Conservation (phyloP, 129 eudicot species). For the Tanacetum coccineum region DNA sequence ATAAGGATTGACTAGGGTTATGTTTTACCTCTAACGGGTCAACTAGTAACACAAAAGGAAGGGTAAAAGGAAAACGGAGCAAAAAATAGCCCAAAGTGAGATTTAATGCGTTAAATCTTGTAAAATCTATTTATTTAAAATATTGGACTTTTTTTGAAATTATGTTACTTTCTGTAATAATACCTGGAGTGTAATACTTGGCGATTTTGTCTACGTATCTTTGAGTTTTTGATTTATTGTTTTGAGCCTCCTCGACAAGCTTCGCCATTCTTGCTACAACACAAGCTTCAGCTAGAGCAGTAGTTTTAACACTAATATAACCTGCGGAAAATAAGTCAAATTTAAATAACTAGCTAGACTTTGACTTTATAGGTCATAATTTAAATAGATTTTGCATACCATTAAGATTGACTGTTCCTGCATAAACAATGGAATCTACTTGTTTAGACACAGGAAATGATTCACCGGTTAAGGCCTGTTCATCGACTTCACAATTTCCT, state of each 20-base stretch:
- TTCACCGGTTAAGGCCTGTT: slow-evolving; percentile 87
- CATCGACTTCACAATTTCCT: slow-evolving; percentile 87
- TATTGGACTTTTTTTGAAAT: no score
- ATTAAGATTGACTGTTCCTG: slow-evolving; percentile 88
- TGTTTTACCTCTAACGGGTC: background rate
- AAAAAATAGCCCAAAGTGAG: background rate
- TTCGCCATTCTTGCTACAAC: slow-evolving; percentile 89
- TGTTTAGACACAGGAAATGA: slow-evolving; percentile 78
- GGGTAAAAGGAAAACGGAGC: background rate
- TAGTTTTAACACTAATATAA: slow-evolving; percentile 63
- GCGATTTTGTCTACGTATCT: slow-evolving; percentile 70
- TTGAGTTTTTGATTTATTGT: slow-evolving; percentile 67
- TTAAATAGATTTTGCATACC: slow-evolving; percentile 34
- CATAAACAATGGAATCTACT: slow-evolving; percentile 72
- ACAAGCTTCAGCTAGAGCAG: slow-evolving; percentile 78
- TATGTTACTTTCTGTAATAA: background rate
- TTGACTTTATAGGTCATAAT: slow-evolving; percentile 3
- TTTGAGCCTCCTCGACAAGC: slow-evolving; percentile 95
- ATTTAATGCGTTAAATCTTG: background rate
- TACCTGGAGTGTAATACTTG: slow-evolving; percentile 81
- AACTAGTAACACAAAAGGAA: background rate
- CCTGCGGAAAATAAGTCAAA: slow-evolving; percentile 38
- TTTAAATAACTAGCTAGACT: background rate
- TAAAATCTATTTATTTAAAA: no score
- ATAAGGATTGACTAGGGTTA: background rate